These are phyloP conservation scores for Lipomyces spencermartinsiae DNA, from an alignment of 805 yeast species.

Conservation along the genomic window DNA sequence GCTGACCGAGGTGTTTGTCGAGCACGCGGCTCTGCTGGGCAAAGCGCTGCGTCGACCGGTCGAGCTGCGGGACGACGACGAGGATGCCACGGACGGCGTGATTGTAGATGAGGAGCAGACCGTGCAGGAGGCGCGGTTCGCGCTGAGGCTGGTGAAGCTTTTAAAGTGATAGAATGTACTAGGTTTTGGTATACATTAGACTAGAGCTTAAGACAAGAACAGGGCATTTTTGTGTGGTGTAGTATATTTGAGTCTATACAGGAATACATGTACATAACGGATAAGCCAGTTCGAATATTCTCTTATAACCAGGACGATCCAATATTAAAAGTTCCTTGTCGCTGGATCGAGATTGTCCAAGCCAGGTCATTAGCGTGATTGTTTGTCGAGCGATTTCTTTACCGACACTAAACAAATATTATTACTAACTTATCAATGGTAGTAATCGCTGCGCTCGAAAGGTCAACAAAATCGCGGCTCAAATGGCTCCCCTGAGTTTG, in stretches of 20 bases:
- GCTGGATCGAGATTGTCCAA: no score
- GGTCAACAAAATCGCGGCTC: background rate
- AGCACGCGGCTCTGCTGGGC: constrained; percentile 69
- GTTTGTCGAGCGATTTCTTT: no score
- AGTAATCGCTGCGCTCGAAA: no score
- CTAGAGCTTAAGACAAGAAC: background rate
- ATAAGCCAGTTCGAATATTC: no score
- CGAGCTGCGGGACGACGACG: constrained; percentile 53
- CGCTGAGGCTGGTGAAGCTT: constrained; percentile 38
- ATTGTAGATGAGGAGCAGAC: constrained; percentile 89
- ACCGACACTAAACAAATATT: no score
- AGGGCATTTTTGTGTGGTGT: background rate
- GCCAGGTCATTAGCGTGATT: no score
- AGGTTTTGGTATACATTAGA: background rate
- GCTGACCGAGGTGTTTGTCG: constrained; percentile 63
- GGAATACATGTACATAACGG: background rate
- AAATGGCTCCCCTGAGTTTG: background rate
- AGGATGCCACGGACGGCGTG: constrained; percentile 55
- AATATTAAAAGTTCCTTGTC: no score
- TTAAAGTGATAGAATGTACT: constrained; percentile 11
- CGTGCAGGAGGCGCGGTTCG: constrained; percentile 45
- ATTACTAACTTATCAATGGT: no score
- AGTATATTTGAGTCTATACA: background rate
- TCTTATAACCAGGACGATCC: no score
- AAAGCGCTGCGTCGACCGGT: constrained; percentile 78